These are phyloP conservation scores for Musa balbisiana DNA, from an alignment of 202 grass and related monocot species.

Conservation along the genomic window DNA sequence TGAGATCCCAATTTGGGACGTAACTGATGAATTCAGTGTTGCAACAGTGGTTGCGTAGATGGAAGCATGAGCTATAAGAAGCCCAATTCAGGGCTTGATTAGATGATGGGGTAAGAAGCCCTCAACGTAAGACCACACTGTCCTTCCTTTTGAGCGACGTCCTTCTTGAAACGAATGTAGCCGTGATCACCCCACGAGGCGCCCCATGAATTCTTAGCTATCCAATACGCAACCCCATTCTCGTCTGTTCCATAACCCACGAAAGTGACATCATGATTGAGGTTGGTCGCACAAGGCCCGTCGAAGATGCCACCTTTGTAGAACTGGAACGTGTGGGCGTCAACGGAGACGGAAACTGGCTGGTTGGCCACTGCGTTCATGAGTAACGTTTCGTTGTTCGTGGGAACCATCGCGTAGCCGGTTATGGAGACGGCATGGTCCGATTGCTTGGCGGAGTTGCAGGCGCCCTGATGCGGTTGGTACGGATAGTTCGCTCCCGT, in stretches of 20 bases:
- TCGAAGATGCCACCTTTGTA: constrained; percentile 4
- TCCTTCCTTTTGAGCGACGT: no score
- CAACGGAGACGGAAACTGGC: constrained; percentile 5
- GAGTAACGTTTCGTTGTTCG: background rate
- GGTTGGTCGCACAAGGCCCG: background rate
- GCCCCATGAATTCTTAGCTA: no score
- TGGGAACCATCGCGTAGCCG: background rate
- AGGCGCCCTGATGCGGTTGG: background rate
- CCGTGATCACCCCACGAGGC: no score
- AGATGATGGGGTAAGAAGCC: no score
- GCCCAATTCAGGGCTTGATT: no score
- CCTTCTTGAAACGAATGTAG: no score
- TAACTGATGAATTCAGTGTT: no score
- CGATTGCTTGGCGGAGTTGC: background rate
- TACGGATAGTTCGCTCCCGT: constrained; percentile 1
- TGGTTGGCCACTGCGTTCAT: constrained; percentile 10
- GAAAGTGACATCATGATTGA: constrained; percentile 1
- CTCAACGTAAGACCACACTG: no score
- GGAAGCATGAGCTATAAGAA: no score
- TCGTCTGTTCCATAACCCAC: background rate
- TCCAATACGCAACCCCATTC: background rate
- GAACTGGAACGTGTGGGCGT: background rate
- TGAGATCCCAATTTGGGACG: no score
- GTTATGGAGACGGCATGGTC: background rate
- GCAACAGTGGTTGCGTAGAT: no score